Percentiles rank a stretch among this genome's conserved stretches.
Evolutionary conservation across 2,329 filamentous ascomycete species (phyloP).

Genomic region (Hymenoscyphus scutula): DNA sequence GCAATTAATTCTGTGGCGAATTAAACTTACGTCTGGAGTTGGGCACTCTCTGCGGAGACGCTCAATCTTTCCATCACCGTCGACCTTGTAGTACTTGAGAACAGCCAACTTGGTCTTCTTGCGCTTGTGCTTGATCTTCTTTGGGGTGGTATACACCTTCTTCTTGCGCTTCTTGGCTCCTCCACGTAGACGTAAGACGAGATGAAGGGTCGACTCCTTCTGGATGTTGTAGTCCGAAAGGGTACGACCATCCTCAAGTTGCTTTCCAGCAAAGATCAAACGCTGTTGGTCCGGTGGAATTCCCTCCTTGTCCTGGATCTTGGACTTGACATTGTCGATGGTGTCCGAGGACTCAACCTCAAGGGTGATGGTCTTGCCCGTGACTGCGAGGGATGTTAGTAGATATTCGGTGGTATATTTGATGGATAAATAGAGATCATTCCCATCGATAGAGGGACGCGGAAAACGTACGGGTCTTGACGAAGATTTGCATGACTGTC

Average conservation of each 20-base stretch:
- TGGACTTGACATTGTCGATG: slow-evolving; percentile 99
- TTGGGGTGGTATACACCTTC: slow-evolving; percentile 99
- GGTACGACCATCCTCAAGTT: slow-evolving; percentile 98
- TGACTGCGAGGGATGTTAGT: slow-evolving; percentile 47
- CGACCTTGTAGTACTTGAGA: slow-evolving; percentile 99
- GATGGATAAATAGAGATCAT: neutral
- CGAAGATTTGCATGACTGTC: slow-evolving; percentile 48
- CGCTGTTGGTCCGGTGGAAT: slow-evolving; percentile 99
- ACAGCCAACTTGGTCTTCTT: slow-evolving; percentile 99
- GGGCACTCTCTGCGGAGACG: slow-evolving; percentile 98
- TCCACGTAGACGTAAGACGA: slow-evolving; percentile 97
- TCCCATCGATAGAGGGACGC: neutral
- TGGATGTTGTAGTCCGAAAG: slow-evolving; percentile 99
- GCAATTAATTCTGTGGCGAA: too few relatives aligned
- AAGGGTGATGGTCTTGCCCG: slow-evolving; percentile 99
- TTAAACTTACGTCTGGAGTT: slow-evolving; percentile 70
- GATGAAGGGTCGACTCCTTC: slow-evolving; percentile 98
- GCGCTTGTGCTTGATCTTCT: slow-evolving; percentile 99
- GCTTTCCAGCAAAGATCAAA: slow-evolving; percentile 99
- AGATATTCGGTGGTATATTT: neutral
- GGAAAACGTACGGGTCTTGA: slow-evolving; percentile 57
- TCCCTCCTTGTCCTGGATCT: slow-evolving; percentile 98
- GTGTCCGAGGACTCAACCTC: slow-evolving; percentile 99
- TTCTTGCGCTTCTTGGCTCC: slow-evolving; percentile 99
- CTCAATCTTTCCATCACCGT: slow-evolving; percentile 99